A percentile compares a stretch with the other conserved stretches of the same genome.
Conservation (phyloP, 495 filamentous ascomycete genomes). For the Hypomontagnella monticulosa region DNA sequence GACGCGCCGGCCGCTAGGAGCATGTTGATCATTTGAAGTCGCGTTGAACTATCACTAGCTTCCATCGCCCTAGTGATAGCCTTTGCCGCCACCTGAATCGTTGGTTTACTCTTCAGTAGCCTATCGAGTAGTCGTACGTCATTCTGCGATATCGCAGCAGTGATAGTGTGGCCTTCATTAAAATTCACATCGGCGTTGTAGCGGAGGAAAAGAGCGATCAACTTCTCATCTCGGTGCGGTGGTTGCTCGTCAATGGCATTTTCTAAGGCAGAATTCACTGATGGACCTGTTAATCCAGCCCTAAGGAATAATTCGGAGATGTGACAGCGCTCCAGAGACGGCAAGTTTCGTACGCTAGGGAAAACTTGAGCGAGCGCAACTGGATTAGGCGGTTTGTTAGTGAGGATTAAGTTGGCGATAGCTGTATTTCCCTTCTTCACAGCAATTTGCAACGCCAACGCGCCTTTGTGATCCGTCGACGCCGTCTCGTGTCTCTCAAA, state of each 20-base stretch:
- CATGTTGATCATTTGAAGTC: conserved; percentile 53
- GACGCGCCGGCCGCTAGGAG: conserved; percentile 52
- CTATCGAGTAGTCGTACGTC: conserved; percentile 51
- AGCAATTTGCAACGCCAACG: conserved; percentile 53
- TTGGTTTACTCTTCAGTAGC: conserved; percentile 50
- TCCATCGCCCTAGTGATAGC: conserved; percentile 53
- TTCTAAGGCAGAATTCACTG: conserved; percentile 52
- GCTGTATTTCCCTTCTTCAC: conserved; percentile 48
- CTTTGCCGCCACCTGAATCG: conserved; percentile 48
- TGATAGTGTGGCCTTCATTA: conserved; percentile 54
- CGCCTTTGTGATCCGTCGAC: conserved; percentile 56
- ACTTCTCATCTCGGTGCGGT: conserved; percentile 51
- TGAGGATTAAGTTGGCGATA: conserved; percentile 53
- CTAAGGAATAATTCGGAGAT: conserved; percentile 53
- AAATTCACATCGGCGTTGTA: conserved; percentile 57
- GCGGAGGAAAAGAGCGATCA: conserved; percentile 55
- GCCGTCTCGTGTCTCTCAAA: conserved; percentile 54
- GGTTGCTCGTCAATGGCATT: conserved; percentile 55
- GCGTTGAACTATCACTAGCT: conserved; percentile 38
- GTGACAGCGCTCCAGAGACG: conserved; percentile 48
- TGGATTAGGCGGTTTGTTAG: conserved; percentile 47
- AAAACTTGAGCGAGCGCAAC: conserved; percentile 54
- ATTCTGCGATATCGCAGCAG: conserved; percentile 50
- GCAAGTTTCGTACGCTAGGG: conserved; percentile 46
- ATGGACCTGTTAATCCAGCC: conserved; percentile 48